Evolutionary conservation across 192 early-diverging fungal species (phyloP), one percentile per base, ranked within the genome.

Genomic region (Backusella mclennaniae): DNA sequence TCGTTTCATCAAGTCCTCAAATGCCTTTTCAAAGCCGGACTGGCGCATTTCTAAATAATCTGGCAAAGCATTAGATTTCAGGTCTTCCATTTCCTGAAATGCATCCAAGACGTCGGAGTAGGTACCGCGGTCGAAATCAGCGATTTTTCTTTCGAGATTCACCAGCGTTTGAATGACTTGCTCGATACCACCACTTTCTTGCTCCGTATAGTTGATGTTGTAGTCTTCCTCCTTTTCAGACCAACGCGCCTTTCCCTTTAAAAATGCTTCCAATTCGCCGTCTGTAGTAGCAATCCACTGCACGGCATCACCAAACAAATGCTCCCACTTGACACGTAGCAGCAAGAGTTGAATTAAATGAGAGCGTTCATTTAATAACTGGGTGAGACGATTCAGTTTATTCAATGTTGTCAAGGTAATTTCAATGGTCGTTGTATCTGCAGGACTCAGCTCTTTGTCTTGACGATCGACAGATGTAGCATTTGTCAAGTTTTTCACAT

Each of bases 351-450:
- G 46, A n/a, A 85, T 42, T 29, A 67, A 23, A 23, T 74, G 42
- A 14, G 77, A 56, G 49, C 81, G 75, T 23, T 73, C 8, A 52
- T 67, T 67, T n/a, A 85, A 63, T 29, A 73, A 42, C 39, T 67
- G 56, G 5, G 75, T 69, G 23, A 85, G 35, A 21, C 73, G 78
- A 66, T 85, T 74, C 2, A 85, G 73, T 41, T 78, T 68, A 36
- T 46, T 77, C 12, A 82, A 66, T 7, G 84, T 85, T 35, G 73
- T 63, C 8, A 85, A 73, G 12, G 81, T 82, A 21, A 83, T 83
- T 56, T 79, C 77, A 42, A 85, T 85, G 1, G 80, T 82, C 14
- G 76, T 66, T 0, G 84, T 80, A 59, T 85, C 84, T 35, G 84
- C 84, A 8, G 84, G 84, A 38, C n/a, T 73, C 35, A 79, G 56